These are phyloP conservation scores for Sanghuangporus weigelae DNA, from an alignment of 1,284 basidiomycete genomes.

Conservation along the genomic window DNA sequence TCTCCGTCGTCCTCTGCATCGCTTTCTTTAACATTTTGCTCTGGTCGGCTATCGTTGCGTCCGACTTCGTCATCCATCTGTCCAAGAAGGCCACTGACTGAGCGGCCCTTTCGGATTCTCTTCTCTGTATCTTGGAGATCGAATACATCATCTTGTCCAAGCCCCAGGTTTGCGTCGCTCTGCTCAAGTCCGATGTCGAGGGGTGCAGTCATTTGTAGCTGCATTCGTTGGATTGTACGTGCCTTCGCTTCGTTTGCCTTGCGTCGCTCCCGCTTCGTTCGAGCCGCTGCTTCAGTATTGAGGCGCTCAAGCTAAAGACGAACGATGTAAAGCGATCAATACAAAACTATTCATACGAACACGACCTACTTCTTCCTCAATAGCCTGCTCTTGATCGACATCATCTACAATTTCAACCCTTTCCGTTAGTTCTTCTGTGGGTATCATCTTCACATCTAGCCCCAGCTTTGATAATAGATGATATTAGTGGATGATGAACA, in stretches of 20 bases:
- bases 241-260: conserved; percentile 87
- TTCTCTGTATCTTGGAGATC: conserved; percentile 68
- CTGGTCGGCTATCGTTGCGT: conserved; percentile 29
- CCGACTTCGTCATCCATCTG: conserved; percentile 46
- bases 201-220: conserved; percentile 96
- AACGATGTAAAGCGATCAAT: neutral
- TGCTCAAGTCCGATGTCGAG: conserved; percentile 93
- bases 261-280: conserved; percentile 79
- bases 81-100: conserved; percentile 40
- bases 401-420: conserved; percentile 69
- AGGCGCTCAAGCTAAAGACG: conserved; percentile 72
- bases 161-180: conserved; percentile 61
- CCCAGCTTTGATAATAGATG: conserved; percentile 50
- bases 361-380: conserved; percentile 73
- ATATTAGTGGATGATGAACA: neutral
- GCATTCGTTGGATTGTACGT: conserved; percentile 90
- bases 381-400: conserved; percentile 83
- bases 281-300: conserved; percentile 72
- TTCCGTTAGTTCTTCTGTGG: conserved; percentile 72
- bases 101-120: conserved; percentile 39
- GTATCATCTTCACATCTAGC: conserved; percentile 72
- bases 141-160: conserved; percentile 81
- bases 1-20: conserved; percentile 70
- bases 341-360: neutral
- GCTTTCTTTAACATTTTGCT: conserved; percentile 33